phyloP scores from a whole-genome alignment of 2,329 filamentous ascomycete species.

The Tolypocladium capitatum region DNA sequence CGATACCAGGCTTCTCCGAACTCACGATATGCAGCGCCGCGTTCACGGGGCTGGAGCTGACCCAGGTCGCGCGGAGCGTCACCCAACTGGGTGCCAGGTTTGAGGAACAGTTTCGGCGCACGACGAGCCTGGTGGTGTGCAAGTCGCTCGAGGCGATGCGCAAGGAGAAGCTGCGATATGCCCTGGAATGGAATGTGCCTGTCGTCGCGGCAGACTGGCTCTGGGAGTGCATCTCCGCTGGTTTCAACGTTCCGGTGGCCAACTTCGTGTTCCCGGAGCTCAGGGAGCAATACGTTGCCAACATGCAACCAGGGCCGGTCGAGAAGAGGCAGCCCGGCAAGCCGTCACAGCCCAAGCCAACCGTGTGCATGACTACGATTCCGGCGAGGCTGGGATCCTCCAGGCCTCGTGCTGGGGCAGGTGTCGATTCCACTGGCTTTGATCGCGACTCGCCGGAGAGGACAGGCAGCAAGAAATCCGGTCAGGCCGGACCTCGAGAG shows the following conservation, averaged over 20 bases:
- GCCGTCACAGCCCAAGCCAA: constrained; percentile 1
- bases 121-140: constrained; percentile 68
- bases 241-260: constrained; percentile 31
- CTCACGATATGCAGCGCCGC: constrained; percentile 68
- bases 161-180: constrained; percentile 68
- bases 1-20: constrained; percentile 54
- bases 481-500: constrained; percentile 2
- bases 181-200: constrained; percentile 61
- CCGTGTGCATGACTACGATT: not conserved
- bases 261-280: constrained; percentile 35
- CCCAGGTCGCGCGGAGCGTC: constrained; percentile 70
- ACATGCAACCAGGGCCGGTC: constrained; percentile 3
- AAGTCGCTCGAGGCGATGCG: constrained; percentile 42
- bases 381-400: not conserved
- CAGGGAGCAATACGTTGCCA: constrained; percentile 15
- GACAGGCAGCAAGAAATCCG: not conserved
- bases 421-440: constrained; percentile 28
- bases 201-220: constrained; percentile 77
- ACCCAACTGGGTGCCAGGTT: constrained; percentile 68
- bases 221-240: constrained; percentile 60
- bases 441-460: constrained; percentile 16
- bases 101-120: constrained; percentile 59
- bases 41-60: constrained; percentile 71
- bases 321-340: not conserved
- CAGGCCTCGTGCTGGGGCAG: constrained; percentile 10